Evolutionary conservation across 2,329 filamentous ascomycete genomes (phyloP), one percentile per base, ranked within the genome.

Genomic region (Seiridium unicorne): DNA sequence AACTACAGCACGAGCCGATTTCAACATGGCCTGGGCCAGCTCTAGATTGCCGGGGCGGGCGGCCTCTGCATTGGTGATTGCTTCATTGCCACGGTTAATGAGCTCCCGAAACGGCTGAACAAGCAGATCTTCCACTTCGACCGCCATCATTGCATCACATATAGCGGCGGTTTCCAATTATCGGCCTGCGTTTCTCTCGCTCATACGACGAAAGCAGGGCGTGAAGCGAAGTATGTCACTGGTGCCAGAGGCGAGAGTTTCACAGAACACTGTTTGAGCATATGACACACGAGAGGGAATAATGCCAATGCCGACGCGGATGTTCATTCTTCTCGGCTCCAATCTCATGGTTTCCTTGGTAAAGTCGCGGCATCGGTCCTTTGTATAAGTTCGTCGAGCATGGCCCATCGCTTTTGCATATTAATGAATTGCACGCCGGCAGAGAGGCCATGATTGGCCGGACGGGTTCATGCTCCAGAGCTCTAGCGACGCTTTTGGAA

Each of bases 41-140:
- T 66, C 70, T 2, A 64, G 60, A 34, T 67, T 63, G 10, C 64
- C 65, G 7, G 66, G 63, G 6, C 61, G 58, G 42, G 59, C 64
- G n/a, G 66, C 65, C 57, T 70, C 66, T 5, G 75, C 72, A 51
- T 76, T 74, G 42, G 67, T 59, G 7, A 70, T 47, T 9, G 76
- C 77, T n/a, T 74, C 72, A 36, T 70, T 71, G n/a, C 73, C 76
- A 18, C 72, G 68, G 46, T 75, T 72, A 32, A 76, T 70, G 1
- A 79, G 73, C 59, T 78, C 77, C 48, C 66, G 67, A 55, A 79
- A 77, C 13, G 77, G 77, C 31, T 73, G 74, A 38, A 77, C 61
- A 44, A 71, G 38, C 31, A 70, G 66, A 46, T 68, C 65, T 60
- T 70, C 68, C 58, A 63, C 66, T n/a, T 68, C 66, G 47, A 68